Evolutionary conservation across 495 filamentous ascomycete genomes (phyloP).

Genomic region (Penicillium coprophilum): DNA sequence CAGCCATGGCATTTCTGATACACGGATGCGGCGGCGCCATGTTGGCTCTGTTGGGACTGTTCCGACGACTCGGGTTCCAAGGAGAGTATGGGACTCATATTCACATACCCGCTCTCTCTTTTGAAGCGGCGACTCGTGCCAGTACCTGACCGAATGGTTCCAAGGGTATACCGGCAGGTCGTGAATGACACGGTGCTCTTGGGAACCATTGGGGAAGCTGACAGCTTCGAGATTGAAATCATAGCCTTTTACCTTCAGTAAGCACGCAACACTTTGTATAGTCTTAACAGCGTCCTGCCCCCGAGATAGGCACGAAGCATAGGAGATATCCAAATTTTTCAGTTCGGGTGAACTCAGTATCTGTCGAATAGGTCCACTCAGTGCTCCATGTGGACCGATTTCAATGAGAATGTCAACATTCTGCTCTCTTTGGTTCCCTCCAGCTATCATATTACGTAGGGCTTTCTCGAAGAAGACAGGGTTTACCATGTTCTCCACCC

Average conservation of each 20-base stretch:
- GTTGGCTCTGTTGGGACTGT: slow-evolving; percentile 11
- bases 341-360: slow-evolving; percentile 9
- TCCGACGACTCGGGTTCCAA: slow-evolving; percentile 11
- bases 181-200: slow-evolving; percentile 12
- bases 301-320: slow-evolving; percentile 10
- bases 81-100: slow-evolving; percentile 15
- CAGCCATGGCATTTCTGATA: slow-evolving; percentile 22
- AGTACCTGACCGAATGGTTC: slow-evolving; percentile 33
- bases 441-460: slow-evolving; percentile 1
- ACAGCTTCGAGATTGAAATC: slow-evolving; percentile 4
- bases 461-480: slow-evolving; percentile 22
- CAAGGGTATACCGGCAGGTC: slow-evolving; percentile 39
- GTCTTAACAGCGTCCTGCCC: slow-evolving; percentile 11
- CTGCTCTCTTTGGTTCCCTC: not conserved
- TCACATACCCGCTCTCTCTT: slow-evolving; percentile 19
- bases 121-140: slow-evolving; percentile 24
- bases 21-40: slow-evolving; percentile 17
- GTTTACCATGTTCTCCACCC: slow-evolving; percentile 27
- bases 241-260: slow-evolving; percentile 19
- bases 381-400: slow-evolving; percentile 46
- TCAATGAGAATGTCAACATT: slow-evolving; percentile 37
- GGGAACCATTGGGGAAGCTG: slow-evolving; percentile 1
- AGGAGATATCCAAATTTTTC: slow-evolving; percentile 7
- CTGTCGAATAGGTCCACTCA: slow-evolving; percentile 33
- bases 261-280: slow-evolving; percentile 16